These are phyloP conservation scores for Phytophthora idaei DNA, from an alignment of 352 stramenopile species.

Conservation along the genomic window DNA sequence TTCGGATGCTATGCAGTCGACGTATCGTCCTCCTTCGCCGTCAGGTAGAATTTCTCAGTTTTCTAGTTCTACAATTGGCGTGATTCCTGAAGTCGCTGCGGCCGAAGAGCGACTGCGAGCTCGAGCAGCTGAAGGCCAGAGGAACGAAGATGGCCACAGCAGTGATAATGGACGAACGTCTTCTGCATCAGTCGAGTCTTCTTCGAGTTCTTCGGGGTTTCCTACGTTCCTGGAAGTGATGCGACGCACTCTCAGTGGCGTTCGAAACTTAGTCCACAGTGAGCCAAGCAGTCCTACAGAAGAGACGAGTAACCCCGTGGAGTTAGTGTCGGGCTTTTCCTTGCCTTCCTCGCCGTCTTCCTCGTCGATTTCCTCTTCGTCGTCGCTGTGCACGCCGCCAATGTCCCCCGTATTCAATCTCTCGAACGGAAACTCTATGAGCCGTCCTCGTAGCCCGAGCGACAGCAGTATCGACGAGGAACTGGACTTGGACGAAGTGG, in stretches of 20 bases:
- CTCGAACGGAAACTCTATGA: conserved; percentile 16
- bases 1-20: conserved; percentile 17
- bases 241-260: conserved; percentile 50
- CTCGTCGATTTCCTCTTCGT: conserved; percentile 25
- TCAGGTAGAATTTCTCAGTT: conserved; percentile 19
- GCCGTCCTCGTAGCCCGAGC: conserved; percentile 19
- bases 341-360: conserved; percentile 35
- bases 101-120: conserved; percentile 46
- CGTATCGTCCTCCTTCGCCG: conserved; percentile 32
- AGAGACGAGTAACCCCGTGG: conserved; percentile 14
- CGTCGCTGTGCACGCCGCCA: conserved; percentile 21
- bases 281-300: conserved; percentile 18
- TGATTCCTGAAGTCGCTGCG: conserved; percentile 74
- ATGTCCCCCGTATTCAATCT: conserved; percentile 16
- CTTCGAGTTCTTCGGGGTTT: conserved; percentile 37
- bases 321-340: conserved; percentile 24
- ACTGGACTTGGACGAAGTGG: conserved; percentile 73
- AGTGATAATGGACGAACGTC: conserved; percentile 21
- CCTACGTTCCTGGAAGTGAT: conserved; percentile 59
- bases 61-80: conserved; percentile 33
- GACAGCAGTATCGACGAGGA: conserved; percentile 65
- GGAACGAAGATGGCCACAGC: conserved; percentile 4
- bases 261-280: conserved; percentile 46
- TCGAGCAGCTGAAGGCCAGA: conserved; percentile 15
- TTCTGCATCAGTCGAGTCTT: conserved; percentile 37